phyloP scores from a whole-genome alignment of 2,329 filamentous ascomycete genomes.

The Ilyonectria sp. region DNA sequence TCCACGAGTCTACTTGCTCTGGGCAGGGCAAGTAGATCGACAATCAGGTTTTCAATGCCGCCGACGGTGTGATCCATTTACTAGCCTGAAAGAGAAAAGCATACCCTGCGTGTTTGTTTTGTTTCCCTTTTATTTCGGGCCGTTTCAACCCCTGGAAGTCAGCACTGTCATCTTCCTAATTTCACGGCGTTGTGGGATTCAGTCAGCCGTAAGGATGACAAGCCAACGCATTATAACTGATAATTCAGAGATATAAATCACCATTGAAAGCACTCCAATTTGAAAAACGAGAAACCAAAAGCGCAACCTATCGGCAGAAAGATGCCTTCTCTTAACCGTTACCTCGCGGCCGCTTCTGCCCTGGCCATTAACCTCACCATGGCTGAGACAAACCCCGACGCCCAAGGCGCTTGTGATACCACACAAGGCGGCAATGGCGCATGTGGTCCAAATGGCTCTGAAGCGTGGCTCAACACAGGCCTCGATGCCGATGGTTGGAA shows the following conservation, averaged over 20 bases:
- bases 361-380: constrained; percentile 13
- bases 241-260: neutral
- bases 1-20: neutral
- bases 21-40: neutral
- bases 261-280: neutral
- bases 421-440: constrained; percentile 39
- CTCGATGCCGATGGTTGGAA: constrained; percentile 50
- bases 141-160: neutral
- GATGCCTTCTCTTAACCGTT: neutral
- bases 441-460: constrained; percentile 47
- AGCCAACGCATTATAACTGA: neutral
- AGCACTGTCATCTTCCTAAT: neutral
- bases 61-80: no score
- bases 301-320: neutral
- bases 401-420: constrained; percentile 40
- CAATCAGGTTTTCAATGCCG: neutral
- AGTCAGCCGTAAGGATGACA: neutral
- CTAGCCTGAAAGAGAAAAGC: no score
- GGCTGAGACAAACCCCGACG: constrained; percentile 28
- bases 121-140: neutral
- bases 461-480: constrained; percentile 51
- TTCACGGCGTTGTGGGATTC: neutral
- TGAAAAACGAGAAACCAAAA: neutral
- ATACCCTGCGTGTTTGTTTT: no score
- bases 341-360: neutral